Evolutionary conservation across 495 filamentous ascomycete species (phyloP), one percentile per base, ranked within the genome.

Genomic region (Neurospora sp.): DNA sequence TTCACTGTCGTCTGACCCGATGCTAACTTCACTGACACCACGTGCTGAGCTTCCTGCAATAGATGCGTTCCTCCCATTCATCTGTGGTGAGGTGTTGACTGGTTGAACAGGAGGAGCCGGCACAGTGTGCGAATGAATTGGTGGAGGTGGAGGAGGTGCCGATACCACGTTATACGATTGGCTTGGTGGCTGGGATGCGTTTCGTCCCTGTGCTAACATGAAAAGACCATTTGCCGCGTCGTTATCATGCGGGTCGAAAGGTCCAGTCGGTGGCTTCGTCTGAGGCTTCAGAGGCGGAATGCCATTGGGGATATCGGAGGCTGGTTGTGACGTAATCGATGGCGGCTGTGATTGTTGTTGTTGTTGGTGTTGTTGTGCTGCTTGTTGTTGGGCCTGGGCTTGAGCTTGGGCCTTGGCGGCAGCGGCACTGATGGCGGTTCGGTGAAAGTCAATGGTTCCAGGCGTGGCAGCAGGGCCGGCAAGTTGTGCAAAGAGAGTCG

Each of bases 161-260:
- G 53, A 65, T 38, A 75, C 77, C 3, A 87, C 81, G 1, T 86
- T 78, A 74, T 87, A 91, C 71, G 75, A 75, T 22, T 87, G 86
- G 73, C 82, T 79, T 59, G 82, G 80, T 40, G 85, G 85, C 61
- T 86, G 81, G 42, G 86, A 86, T 69, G 87, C 86, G 78, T 91
- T 92, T 7, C 86, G 81, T 31, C 81, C 83, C 79, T 93, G 91
- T 8, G 96, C 94, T 53, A 99, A 83, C 85, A 98, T 90, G 78
- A 91, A 98, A 2, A 99, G 86, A 14, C 96, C 95, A 77, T 98
- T 99, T 39, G 96, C 96, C 27, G 96, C 96, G 83, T 97, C 94
- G 72, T 94, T 96, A 77, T 98, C 94, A 76, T 96, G 93, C 42
- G 93, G 90, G 72, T 92, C 90, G 76, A 93, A 94, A 8, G 89